Evolutionary conservation across 2,329 filamentous ascomycete genomes (phyloP).

Genomic region (Ophiostoma montium): DNA sequence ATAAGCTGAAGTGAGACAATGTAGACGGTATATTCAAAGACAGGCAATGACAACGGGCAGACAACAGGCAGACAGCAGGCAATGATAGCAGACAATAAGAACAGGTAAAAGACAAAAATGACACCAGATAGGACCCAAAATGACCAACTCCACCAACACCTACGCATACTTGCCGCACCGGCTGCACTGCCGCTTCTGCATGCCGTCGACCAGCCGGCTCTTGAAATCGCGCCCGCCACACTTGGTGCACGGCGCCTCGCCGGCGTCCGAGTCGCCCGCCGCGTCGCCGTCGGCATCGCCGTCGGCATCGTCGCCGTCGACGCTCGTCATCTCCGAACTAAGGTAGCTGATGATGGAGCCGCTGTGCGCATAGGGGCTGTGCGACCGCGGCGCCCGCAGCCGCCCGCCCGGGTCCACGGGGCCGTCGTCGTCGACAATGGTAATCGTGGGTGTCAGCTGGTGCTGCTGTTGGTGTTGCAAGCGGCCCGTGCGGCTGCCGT

Average conservation of each 20-base stretch:
- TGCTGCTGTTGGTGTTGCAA: too few relatives aligned
- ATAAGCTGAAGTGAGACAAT: too few relatives aligned
- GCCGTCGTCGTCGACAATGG: neutral
- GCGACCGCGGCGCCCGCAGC: neutral
- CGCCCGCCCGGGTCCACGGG: neutral
- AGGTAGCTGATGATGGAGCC: conserved; percentile 37
- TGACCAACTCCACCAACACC: neutral
- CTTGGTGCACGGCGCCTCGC: conserved; percentile 36
- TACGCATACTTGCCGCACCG: conserved; percentile 32
- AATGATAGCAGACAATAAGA: neutral
- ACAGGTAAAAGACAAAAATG: too few relatives aligned
- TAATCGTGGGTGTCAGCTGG: conserved; percentile 1
- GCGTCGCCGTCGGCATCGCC: neutral
- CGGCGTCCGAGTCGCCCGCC: conserved; percentile 6
- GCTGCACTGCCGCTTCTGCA: conserved; percentile 46
- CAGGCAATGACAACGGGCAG: neutral
- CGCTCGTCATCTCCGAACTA: conserved; percentile 40
- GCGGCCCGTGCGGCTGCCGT: neutral
- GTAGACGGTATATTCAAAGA: too few relatives aligned
- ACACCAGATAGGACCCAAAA: too few relatives aligned
- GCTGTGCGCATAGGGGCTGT: conserved; percentile 7
- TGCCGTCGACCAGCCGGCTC: conserved; percentile 38
- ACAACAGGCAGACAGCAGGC: too few relatives aligned
- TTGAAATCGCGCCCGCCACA: conserved; percentile 51
- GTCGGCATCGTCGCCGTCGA: conserved; percentile 13